Evolutionary conservation across 2,329 filamentous ascomycete genomes (phyloP), one percentile per base, ranked within the genome.

Genomic region (Periconia sp.): DNA sequence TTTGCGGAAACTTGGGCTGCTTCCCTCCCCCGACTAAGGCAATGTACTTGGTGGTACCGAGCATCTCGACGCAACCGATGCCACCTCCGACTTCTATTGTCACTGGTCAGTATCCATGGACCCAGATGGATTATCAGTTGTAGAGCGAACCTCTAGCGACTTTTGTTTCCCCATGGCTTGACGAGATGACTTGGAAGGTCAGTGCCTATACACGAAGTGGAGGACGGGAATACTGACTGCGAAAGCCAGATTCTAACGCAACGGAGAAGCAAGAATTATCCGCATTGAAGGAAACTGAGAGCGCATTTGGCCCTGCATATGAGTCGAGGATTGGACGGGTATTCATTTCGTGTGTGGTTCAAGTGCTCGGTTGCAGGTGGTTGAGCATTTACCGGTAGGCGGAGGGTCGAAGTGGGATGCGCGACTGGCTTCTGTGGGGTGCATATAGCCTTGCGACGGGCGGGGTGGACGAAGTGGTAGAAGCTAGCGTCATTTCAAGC

Each of bases 1-100:
- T 95, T 69, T 89, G 88, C 14, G 91, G 87, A 65, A 91, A 94
- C 68, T 93, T 93, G 49, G 92, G 91, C 54, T 87, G 85, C 64
- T 84, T 89, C 46, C 94, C 92, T 62, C 93, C 93, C 59, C 92
- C 92, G 51, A 97, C 91, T 10, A 97, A 82, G 27, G 91, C 93
- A 35, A 97, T 81, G 72, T 92, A 96, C 76, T 93, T 92, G 49
- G 90, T 87, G 62, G 86, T 89, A 43, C 89, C 90, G 71, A 96
- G 86, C 90, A 96, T 94, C 73, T 92, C 88, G 23, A 88, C 90
- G 41, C 91, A 81, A 41, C 89, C 90, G 59, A 96, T 86, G 45
- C 92, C 91, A 17, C 88, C 90, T 70, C 70, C 71, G 37, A 74
- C 58, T 51, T 73, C 68, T 71, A 20, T 9, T 18, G 9, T 42